These are phyloP conservation scores for Aureoboletus auriporus DNA, from an alignment of 768 basidiomycete genomes.

Conservation along the genomic window DNA sequence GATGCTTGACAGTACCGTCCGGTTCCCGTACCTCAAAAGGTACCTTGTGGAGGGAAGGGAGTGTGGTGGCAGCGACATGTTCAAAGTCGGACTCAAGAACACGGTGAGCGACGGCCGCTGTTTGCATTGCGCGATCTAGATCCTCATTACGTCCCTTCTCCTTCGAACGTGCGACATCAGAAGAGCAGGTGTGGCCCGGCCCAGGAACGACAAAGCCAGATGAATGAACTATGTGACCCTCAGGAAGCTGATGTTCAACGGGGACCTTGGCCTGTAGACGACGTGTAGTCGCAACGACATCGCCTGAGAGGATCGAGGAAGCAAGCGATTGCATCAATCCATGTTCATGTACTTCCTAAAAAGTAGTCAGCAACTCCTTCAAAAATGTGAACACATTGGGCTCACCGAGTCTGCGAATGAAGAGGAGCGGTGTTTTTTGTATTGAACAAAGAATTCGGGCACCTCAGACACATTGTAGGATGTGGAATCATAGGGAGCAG, in stretches of 20 bases:
- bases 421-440: slow-evolving; percentile 20
- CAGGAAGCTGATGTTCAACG: slow-evolving; percentile 18
- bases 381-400: background rate
- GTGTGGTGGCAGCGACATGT: slow-evolving; percentile 21
- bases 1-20: slow-evolving; percentile 38
- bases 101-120: slow-evolving; percentile 27
- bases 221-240: slow-evolving; percentile 20
- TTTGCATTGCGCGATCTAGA: slow-evolving; percentile 24
- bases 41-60: slow-evolving; percentile 32
- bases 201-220: slow-evolving; percentile 31
- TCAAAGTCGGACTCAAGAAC: slow-evolving; percentile 31
- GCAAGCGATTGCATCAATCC: slow-evolving; percentile 23
- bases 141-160: slow-evolving; percentile 20
- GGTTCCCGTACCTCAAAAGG: slow-evolving; percentile 37
- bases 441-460: slow-evolving; percentile 26
- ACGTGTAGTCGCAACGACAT: slow-evolving; percentile 26
- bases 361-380: background rate
- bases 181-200: slow-evolving; percentile 23
- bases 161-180: slow-evolving; percentile 22
- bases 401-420: slow-evolving; percentile 6
- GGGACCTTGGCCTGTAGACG: slow-evolving; percentile 27
- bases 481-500: slow-evolving; percentile 14
- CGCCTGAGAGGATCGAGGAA: slow-evolving; percentile 17
- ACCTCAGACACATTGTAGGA: slow-evolving; percentile 25
- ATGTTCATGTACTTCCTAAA: slow-evolving; percentile 2